Percentiles rank a stretch among this genome's conserved stretches.
phyloP scores from a whole-genome alignment of 2,329 filamentous ascomycete genomes.

The Aspergillus candidus region DNA sequence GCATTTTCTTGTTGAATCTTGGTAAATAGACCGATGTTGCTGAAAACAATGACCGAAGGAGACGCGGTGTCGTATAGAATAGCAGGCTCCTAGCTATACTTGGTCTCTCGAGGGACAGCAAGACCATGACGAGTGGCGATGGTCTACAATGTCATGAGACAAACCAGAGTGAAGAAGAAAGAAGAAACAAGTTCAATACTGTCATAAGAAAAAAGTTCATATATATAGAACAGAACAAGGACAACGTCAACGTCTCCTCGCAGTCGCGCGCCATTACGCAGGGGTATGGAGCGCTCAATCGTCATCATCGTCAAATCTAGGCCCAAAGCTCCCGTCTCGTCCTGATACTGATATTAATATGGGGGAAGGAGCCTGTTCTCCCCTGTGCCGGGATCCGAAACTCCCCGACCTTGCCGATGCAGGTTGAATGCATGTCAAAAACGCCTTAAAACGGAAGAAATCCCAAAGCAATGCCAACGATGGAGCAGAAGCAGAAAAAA shows the following conservation, averaged over 20 bases:
- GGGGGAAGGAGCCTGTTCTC: conserved; percentile 8
- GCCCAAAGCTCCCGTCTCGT: too few relatives aligned
- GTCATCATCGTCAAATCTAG: conserved; percentile 1
- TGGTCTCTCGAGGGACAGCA: too few relatives aligned
- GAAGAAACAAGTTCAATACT: conserved; percentile 1
- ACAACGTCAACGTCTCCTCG: conserved; percentile 5
- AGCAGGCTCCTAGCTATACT: too few relatives aligned
- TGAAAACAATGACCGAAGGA: too few relatives aligned
- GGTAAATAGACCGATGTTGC: too few relatives aligned
- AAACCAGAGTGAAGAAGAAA: neutral
- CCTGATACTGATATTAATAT: conserved; percentile 3
- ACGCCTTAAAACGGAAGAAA: conserved; percentile 7
- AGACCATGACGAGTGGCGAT: too few relatives aligned
- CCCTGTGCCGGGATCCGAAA: conserved; percentile 13
- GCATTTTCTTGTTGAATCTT: too few relatives aligned
- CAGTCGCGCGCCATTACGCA: neutral
- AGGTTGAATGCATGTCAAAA: conserved; percentile 18
- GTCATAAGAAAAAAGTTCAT: too few relatives aligned
- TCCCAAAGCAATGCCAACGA: neutral
- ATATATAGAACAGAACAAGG: conserved; percentile 3
- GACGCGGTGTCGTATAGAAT: too few relatives aligned
- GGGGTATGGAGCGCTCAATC: conserved; percentile 3
- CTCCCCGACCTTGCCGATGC: conserved; percentile 18
- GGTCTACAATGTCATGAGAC: too few relatives aligned
- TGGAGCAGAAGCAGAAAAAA: conserved; percentile 1